These are phyloP conservation scores for Chlorella sp. DNA, from an alignment of 139 green algal genomes.

Conservation along the genomic window DNA sequence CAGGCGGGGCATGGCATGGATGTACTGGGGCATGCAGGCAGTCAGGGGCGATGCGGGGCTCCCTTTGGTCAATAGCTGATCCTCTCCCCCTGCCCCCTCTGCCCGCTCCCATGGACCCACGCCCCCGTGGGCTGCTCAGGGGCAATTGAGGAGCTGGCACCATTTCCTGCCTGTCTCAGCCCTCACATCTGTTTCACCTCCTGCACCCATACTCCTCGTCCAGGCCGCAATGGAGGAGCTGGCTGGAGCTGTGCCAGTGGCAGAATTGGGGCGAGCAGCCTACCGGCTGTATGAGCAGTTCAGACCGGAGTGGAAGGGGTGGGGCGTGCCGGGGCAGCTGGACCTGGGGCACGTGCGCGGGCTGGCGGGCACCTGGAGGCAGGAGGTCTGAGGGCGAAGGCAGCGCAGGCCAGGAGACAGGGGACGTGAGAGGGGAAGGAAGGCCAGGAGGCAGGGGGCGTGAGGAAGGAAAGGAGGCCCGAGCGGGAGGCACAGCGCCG, in stretches of 20 bases:
- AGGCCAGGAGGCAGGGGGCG: no score
- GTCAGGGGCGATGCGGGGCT: no score
- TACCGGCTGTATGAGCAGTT: constrained; percentile 59
- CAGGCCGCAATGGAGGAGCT: constrained; percentile 46
- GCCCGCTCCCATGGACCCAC: no score
- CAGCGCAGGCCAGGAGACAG: neutral
- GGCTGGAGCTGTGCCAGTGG: constrained; percentile 20
- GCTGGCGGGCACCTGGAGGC: constrained; percentile 20
- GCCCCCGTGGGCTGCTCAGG: no score
- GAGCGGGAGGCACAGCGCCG: no score
- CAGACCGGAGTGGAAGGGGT: constrained; percentile 41
- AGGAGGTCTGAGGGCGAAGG: neutral
- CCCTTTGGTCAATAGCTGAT: no score
- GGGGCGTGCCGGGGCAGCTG: constrained; percentile 44
- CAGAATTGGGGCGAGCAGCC: constrained; percentile 33
- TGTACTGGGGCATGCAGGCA: no score
- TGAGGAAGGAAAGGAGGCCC: no score
- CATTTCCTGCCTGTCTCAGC: neutral
- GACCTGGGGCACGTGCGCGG: constrained; percentile 27
- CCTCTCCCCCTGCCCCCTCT: no score
- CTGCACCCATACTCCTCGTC: neutral
- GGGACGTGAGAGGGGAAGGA: no score
- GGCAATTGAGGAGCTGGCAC: neutral
- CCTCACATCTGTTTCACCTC: neutral
- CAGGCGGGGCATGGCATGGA: no score